Evolutionary conservation across 2,329 filamentous ascomycete genomes (phyloP).

Genomic region (Venturia effusa): DNA sequence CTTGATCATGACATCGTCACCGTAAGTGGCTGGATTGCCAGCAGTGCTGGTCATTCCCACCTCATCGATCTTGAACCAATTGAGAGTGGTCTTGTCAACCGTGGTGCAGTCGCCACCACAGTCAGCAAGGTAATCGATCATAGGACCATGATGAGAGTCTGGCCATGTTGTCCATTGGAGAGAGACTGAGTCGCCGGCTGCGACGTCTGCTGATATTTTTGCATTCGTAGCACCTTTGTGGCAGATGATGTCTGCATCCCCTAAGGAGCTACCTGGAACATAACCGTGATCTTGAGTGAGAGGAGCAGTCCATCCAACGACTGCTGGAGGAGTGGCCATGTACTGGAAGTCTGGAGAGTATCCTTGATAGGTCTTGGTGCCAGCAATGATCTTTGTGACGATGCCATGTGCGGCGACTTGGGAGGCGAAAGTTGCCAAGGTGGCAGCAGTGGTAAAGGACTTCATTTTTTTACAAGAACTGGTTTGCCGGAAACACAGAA

Average conservation of each 20-base stretch:
- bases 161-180: constrained; percentile 56
- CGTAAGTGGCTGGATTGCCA: constrained; percentile 33
- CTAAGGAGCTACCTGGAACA: not conserved
- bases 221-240: constrained; percentile 45
- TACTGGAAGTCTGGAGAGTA: constrained; percentile 12
- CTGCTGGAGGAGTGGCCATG: constrained; percentile 10
- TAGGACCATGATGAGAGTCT: constrained; percentile 51
- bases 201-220: constrained; percentile 45
- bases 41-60: constrained; percentile 29
- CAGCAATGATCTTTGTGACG: constrained; percentile 11
- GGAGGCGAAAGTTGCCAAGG: constrained; percentile 5
- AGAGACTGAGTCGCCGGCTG: constrained; percentile 36
- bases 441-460: constrained; percentile 3
- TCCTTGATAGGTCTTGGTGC: constrained; percentile 12
- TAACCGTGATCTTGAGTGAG: constrained; percentile 9
- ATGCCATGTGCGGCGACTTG: constrained; percentile 10
- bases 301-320: constrained; percentile 11
- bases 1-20: constrained; percentile 40
- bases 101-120: constrained; percentile 44
- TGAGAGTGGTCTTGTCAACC: constrained; percentile 40
- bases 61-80: constrained; percentile 55
- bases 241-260: constrained; percentile 44
- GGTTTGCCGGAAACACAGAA: constrained; percentile 7
- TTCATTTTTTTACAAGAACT: constrained; percentile 2
- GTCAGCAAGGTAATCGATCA: constrained; percentile 53